Base-by-base conservation (phyloP, 1,284 basidiomycete genomes). In the Phellinidium pouzarii region DNA sequence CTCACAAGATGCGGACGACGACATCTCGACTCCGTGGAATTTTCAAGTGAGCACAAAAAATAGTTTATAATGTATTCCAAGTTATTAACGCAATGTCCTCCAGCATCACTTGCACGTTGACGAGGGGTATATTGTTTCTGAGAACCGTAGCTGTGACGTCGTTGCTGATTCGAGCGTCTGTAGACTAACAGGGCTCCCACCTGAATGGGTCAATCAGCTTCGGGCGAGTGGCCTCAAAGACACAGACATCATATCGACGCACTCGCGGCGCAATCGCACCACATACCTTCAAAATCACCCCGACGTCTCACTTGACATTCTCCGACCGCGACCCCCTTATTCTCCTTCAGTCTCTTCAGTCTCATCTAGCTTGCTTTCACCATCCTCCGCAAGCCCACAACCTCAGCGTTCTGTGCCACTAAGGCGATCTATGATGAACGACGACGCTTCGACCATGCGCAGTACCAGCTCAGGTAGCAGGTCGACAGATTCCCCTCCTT, bases 91-190 rank as follows among this genome's bases (percentile, higher is more conserved):
- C 49, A 25, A 52, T n/a, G 11, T 14, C 48, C 14, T 48, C 14
- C 49, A 88, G 84, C 87, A 89, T 61, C 77, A 88, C 63, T 77
- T 89, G 17, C 86, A 89, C 63, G 84, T 89, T 27, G 84, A 89
- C 61, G 87, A 88, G 66, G 78, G 73, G 78, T 86, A 63, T 57
- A 76, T 72, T 14, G 48, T 20, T 9, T 40, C 26, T 25, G 29
- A 17, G 34, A 29, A 48, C 29, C 43, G 36, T 56, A 22, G 26
- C 48, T 14, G 38, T 29, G 27, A 20, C 31, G n/a, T 29, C 36
- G n/a, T 51, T 44, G 50, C 29, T 47, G 25, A 55, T 44, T 25
- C 42, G 38, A 17, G 51, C 42, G 20, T 54, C 27, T 52, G 43
- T 57, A 87, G 83, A 44, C 80, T 80, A 58, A 64, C 71, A 19